phyloP scores from a whole-genome alignment of 176 grass and related monocot genomes.

The Tillandsia fasciculata region DNA sequence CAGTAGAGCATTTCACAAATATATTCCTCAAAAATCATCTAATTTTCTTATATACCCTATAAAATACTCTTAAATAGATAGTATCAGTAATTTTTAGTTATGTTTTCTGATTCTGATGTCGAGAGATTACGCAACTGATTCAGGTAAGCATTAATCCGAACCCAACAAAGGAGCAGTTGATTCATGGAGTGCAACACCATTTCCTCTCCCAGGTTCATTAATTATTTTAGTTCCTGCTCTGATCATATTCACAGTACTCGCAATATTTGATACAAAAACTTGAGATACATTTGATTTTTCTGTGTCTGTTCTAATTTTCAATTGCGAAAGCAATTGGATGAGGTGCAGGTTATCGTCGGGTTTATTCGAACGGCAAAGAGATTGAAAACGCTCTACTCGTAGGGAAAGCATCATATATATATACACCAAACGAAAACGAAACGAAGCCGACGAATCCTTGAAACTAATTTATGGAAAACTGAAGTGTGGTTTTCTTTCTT shows the following conservation, averaged over 20 bases:
- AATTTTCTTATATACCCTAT: too few relatives aligned
- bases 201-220: slow-evolving; percentile 59
- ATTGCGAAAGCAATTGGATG: not conserved
- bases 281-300: not conserved
- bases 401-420: not conserved
- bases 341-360: not conserved
- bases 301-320: not conserved
- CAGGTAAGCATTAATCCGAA: slow-evolving; percentile 64
- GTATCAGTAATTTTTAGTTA: too few relatives aligned
- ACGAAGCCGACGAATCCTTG: not conserved
- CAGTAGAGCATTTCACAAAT: not conserved
- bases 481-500: too few relatives aligned
- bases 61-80: too few relatives aligned
- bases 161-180: slow-evolving; percentile 63
- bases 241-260: not conserved
- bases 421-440: not conserved
- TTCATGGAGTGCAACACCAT: slow-evolving; percentile 63
- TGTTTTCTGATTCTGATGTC: too few relatives aligned
- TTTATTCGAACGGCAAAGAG: not conserved
- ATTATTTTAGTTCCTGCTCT: not conserved
- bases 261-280: not conserved
- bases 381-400: slow-evolving; percentile 1
- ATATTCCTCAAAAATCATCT: not conserved
- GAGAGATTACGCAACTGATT: not conserved
- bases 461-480: not conserved